These are phyloP conservation scores for Dipodascus albidus DNA, from an alignment of 805 yeast genomes.

Conservation along the genomic window DNA sequence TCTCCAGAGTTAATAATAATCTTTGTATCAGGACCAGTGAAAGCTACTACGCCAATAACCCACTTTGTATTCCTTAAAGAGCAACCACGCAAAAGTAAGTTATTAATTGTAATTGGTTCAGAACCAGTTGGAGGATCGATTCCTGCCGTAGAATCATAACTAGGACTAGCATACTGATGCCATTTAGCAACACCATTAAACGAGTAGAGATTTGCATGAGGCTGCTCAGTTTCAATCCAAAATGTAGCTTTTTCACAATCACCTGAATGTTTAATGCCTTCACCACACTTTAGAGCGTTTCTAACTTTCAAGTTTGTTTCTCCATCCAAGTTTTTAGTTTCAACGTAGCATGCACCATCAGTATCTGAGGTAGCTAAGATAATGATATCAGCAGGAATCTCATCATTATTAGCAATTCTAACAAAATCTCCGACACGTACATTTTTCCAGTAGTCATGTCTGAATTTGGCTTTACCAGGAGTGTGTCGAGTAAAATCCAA, in stretches of 20 bases:
- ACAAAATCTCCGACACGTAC: slow-evolving; percentile 66
- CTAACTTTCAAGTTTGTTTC: slow-evolving; percentile 64
- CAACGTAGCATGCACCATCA: slow-evolving; percentile 60
- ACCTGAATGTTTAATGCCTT: slow-evolving; percentile 39
- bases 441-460: slow-evolving; percentile 54
- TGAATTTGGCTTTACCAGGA: slow-evolving; percentile 29
- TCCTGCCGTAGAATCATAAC: slow-evolving; percentile 24
- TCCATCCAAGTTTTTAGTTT: slow-evolving; percentile 61
- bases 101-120: slow-evolving; percentile 53
- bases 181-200: slow-evolving; percentile 59
- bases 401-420: slow-evolving; percentile 57
- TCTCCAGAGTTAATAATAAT: slow-evolving; percentile 69
- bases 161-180: slow-evolving; percentile 23
- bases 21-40: slow-evolving; percentile 67
- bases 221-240: slow-evolving; percentile 60
- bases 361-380: slow-evolving; percentile 57
- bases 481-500: slow-evolving; percentile 24
- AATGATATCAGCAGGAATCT: slow-evolving; percentile 69
- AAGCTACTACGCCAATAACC: slow-evolving; percentile 64
- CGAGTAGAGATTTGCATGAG: slow-evolving; percentile 49
- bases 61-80: slow-evolving; percentile 65
- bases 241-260: slow-evolving; percentile 50
- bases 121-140: slow-evolving; percentile 15
- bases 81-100: slow-evolving; percentile 60
- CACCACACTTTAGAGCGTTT: slow-evolving; percentile 44